A percentile compares a stretch with the other conserved stretches of the same genome.
Conservation (phyloP, 805 yeast genomes). For the Brettanomyces nanus region DNA sequence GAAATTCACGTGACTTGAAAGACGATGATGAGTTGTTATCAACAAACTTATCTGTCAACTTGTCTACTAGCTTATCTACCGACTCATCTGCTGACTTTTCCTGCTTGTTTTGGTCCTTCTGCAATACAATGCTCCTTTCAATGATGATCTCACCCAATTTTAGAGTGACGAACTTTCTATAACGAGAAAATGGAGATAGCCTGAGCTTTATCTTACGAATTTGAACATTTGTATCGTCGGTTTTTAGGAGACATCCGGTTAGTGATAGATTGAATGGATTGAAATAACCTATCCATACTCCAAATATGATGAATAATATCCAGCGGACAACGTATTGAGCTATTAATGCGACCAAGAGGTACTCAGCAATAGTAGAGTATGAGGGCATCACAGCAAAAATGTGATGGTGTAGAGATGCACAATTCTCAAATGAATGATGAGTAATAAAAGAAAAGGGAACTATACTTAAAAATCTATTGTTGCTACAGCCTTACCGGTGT, state of each 20-base stretch:
- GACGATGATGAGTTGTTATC: too few species aligned
- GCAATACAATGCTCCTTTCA: background rate
- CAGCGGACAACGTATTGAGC: background rate
- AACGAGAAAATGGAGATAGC: slow-evolving; percentile 7
- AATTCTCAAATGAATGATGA: too few species aligned
- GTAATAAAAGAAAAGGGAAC: too few species aligned
- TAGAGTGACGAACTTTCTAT: slow-evolving; percentile 10
- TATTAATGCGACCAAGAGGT: too few species aligned
- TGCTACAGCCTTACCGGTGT: too few species aligned
- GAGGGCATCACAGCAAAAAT: too few species aligned
- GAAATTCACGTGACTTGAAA: slow-evolving; percentile 1
- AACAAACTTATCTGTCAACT: too few species aligned
- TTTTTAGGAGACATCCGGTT: slow-evolving; percentile 8
- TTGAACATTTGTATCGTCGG: slow-evolving; percentile 4
- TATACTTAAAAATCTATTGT: too few species aligned
- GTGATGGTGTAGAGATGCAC: too few species aligned
- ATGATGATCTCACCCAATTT: slow-evolving; percentile 5
- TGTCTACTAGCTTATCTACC: background rate
- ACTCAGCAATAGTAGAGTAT: too few species aligned
- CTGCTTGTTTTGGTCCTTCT: background rate
- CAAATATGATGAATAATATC: slow-evolving; percentile 10
- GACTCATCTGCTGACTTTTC: background rate
- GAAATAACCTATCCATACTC: slow-evolving; percentile 21
- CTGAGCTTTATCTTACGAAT: slow-evolving; percentile 8
- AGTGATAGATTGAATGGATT: slow-evolving; percentile 22